Base-by-base conservation (phyloP, 2,329 filamentous ascomycete species). In the Pseudocercospora vitis region DNA sequence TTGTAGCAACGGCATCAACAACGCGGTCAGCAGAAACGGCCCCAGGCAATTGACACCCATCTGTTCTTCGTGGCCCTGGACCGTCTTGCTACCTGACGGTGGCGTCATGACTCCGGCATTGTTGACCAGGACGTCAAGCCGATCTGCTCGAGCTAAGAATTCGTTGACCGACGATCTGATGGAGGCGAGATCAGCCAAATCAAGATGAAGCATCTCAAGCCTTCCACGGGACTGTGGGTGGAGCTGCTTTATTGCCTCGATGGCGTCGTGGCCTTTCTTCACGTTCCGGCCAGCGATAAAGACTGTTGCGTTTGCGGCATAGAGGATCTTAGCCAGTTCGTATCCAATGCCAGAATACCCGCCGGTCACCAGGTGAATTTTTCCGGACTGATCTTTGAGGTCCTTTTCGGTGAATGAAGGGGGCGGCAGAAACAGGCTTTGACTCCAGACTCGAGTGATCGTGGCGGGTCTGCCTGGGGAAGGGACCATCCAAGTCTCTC, bases 311-410 rank as follows among this genome's bases (percentile, higher is more conserved):
- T 81, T 78, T 29, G 73, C 74, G 9, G 69, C 65, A 65, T 84
- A 84, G 8, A 85, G 71, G 2, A 84, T 74, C 32, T 74, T 74
- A 26, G 71, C 71, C 16, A 84, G 71, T 58, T 82, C 77, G 33
- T 76, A 74, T 7, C 81, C 81, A 5, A 82, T 71, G 29, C 76
- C 76, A 0, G 73, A 63, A 48, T 74, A 71, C 19, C 73, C 75
- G 18, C 78, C 78, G 0, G 71, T 84, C 12, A 84, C 75, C 55
- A 84, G 74, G 68, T 74, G 76, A 28, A 81, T 76, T 12, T 70
- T 75, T 60, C 70, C 74, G 11, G 65, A 61, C 53, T 76, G 72
- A 47, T 75, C 68, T 5, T 71, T 66, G 6, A 78, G 65, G 24
- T 75, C 69, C 33, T 70, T 64, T 37, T 76, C 74, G 3, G 74